A percentile compares a stretch with the other conserved stretches of the same genome.
Conservation (phyloP, 1,284 basidiomycete species). For the Leccinum subspadiceum region DNA sequence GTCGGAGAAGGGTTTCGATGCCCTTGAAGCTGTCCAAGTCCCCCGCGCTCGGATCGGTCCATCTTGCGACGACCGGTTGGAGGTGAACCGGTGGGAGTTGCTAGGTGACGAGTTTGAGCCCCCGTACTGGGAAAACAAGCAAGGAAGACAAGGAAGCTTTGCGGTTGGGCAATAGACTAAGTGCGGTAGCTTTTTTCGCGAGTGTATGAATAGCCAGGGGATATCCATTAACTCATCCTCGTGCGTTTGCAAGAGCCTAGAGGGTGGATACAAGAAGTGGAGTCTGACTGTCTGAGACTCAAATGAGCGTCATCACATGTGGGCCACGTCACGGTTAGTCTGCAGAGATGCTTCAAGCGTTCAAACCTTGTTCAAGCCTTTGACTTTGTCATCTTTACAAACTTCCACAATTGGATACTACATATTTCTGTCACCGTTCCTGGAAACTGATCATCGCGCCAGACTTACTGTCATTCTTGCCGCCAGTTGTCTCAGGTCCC, state of each 20-base stretch:
- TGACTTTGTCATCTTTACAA: neutral
- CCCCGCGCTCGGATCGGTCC: too few species aligned
- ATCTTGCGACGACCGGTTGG: neutral
- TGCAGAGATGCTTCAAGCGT: neutral
- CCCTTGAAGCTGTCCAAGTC: neutral
- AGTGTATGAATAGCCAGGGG: too few species aligned
- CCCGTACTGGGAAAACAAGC: neutral
- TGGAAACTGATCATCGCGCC: neutral
- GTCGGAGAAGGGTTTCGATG: slow-evolving; percentile 9
- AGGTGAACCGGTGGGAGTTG: neutral
- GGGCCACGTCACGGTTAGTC: too few species aligned
- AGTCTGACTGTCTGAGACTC: too few species aligned
- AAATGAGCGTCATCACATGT: too few species aligned
- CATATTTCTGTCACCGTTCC: neutral
- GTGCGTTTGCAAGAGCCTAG: neutral
- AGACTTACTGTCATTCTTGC: neutral
- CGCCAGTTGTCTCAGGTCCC: neutral
- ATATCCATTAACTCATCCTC: neutral
- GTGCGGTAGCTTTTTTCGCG: too few species aligned
- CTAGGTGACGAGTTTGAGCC: neutral
- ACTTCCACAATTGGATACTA: neutral
- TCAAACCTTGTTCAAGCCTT: neutral
- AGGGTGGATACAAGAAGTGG: neutral
- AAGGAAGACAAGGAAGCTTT: neutral
- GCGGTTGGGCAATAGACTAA: neutral